phyloP scores from a whole-genome alignment of 345 rosid genomes.

The Camelina sativa region DNA sequence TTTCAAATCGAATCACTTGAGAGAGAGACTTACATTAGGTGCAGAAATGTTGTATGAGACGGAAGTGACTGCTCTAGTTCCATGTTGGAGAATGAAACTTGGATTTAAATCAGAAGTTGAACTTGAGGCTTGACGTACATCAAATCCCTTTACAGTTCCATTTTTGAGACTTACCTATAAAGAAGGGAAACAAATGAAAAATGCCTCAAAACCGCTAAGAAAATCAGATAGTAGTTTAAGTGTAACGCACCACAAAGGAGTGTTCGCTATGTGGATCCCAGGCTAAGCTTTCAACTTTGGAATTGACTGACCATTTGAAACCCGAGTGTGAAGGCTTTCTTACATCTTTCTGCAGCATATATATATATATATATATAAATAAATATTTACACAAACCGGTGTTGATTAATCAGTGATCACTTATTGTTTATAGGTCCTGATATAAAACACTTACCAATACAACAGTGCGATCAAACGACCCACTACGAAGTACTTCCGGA shows the following conservation, averaged over 20 bases:
- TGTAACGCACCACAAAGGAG: conserved; percentile 4
- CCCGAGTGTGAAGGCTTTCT: not conserved
- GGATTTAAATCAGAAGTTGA: not conserved
- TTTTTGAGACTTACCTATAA: not conserved
- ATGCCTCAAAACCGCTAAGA: not conserved
- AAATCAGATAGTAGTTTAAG: not conserved
- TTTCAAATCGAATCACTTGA: not conserved
- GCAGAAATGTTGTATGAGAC: conserved; percentile 2
- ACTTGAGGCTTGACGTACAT: not conserved
- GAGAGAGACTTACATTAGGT: not conserved
- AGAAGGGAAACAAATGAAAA: not conserved
- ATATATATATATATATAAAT: not conserved
- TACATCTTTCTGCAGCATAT: not conserved
- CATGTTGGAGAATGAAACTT: not conserved
- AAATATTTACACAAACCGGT: not conserved
- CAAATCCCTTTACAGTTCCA: not conserved
- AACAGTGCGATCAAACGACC: not conserved
- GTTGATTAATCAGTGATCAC: not conserved
- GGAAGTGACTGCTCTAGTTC: not conserved
- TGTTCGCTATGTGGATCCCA: not conserved
- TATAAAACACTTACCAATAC: not conserved
- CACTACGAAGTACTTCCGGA: not conserved
- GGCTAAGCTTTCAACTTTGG: not conserved
- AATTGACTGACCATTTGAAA: not conserved
- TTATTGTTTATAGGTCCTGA: no score